A percentile compares a stretch with the other conserved stretches of the same genome.
Conservation (phyloP, 176 grass and related monocot species). For the Saccharum officinarum region DNA sequence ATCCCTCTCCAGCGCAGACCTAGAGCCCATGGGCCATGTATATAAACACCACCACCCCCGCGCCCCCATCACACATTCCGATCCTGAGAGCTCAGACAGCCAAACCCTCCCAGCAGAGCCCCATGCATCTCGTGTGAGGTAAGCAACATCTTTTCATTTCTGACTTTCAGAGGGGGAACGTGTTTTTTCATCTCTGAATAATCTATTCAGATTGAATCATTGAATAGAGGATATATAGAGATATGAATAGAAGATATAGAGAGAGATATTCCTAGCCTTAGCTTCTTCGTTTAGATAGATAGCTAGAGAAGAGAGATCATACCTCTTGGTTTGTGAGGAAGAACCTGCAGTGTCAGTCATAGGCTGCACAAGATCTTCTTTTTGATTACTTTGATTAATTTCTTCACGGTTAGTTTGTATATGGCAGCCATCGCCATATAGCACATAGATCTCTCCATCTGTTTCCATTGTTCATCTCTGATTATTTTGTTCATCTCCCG, state of each 20-base stretch:
- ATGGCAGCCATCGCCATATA: background rate
- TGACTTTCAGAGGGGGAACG: background rate
- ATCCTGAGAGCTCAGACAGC: too few species aligned
- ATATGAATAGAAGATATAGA: too few species aligned
- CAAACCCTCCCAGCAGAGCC: too few species aligned
- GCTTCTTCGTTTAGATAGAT: background rate
- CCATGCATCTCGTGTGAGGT: too few species aligned
- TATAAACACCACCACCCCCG: too few species aligned
- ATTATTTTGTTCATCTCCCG: background rate
- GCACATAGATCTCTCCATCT: background rate
- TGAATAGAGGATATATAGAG: background rate
- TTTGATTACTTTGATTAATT: background rate
- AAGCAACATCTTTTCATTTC: background rate
- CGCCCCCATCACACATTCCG: too few species aligned
- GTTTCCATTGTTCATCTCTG: background rate
- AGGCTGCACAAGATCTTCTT: background rate
- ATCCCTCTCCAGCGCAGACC: too few species aligned
- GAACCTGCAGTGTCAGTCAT: background rate
- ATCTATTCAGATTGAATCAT: background rate
- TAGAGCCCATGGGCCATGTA: too few species aligned
- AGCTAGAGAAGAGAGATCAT: background rate
- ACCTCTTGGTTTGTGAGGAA: background rate
- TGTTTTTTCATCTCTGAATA: background rate
- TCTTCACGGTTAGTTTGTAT: background rate
- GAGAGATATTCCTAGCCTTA: background rate